Base-by-base conservation (phyloP, 1,284 basidiomycete genomes). In the Marasmius fiardii region DNA sequence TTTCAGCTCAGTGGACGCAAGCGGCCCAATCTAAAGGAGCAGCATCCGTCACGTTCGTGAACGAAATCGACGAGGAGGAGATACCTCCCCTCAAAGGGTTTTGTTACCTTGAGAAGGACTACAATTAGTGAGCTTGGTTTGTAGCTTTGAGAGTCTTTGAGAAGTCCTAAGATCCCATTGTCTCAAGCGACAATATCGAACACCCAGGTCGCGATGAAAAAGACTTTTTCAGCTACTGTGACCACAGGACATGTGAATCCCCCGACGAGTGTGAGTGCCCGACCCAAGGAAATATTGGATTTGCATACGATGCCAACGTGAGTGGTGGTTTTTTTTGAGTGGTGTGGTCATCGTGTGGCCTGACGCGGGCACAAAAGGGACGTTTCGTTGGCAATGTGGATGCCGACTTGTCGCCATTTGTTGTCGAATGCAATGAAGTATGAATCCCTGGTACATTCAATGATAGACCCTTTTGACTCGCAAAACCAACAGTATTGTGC, bases 341-440 rank as follows among this genome's bases (percentile, higher is more conserved):
- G 3, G 7, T 3, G 14, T 3, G 14, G 2, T 33, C 4, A 48
- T 24, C 31, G 18, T 28, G 11, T 44, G 43, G 21, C 24, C 16
- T 31, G 21, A 8, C 7, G 21, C 43, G 20, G 5, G 7, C 23
- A 31, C 10, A 31, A 24, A n/a, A 48, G 26, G 24, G 45, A 28
- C 28, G 18, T 26, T 48, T 48, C 16, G 31, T 48, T 14, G 23
- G 12, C 26, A n/a, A 24, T 18, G 28, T 28, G 23, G 47, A 31
- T 26, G 21, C 11, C 20, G 47, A 49, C 18, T 11, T 14, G 10
- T 26, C 47, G 1, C 5, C 14, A n/a, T 18, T 49, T 33, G 47
- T 49, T 23, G 47, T 49, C 2, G 47, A 49, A 33, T 49, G 47
- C 18, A 49, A 49, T n/a, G 2, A 49, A 31, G 47, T 49, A 20